Base-by-base conservation (phyloP, 192 early-diverging fungal genomes). In the Phlyctochytrium arcticum region DNA sequence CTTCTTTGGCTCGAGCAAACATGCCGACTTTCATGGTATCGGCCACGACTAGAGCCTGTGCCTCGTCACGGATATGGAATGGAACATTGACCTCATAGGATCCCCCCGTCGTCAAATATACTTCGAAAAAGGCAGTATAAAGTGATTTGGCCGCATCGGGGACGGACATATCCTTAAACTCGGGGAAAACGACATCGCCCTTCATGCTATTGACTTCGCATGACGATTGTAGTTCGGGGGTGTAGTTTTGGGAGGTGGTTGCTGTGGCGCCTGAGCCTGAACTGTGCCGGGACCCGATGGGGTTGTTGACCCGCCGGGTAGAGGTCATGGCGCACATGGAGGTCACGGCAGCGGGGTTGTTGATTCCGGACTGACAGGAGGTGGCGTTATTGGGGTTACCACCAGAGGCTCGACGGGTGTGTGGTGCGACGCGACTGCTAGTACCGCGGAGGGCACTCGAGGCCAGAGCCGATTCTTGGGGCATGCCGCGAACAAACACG, bases 41-140 rank as follows among this genome's bases (percentile, higher is more conserved):
- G 27, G 23, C 31, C 9, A 30, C 23, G 26, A 56, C 42, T 29
- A 27, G 36, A 7, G 6, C 9, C 27, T n/a, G 35, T 21, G 49
- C 55, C 12, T 36, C 29, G 7, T 60, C 57, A 4, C 66, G 26
- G 27, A 51, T 34, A 26, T 19, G 32, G 6, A 32, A 36, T 2
- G 66, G 66, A 15, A 68, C 15, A 36, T 68, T 68, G 66, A 68
- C 66, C 50, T 68, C 66, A 60, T 58, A 60, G 5, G 66, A 57
- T 17, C 57, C 56, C 21, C 57, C 57, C 9, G 39, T 42, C 27
- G 9, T 29, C 3, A 68, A 26, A 2, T 68, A 68, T 10, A 44
- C 48, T 12, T 68, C 66, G 26, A 26, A 68, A 51, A 68, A 68
- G n/a, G 57, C 57, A 10, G 19, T 50, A 37, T 60, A 68, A 19